phyloP scores from a whole-genome alignment of 1,284 basidiomycete genomes.

The Termitomyces sp. region DNA sequence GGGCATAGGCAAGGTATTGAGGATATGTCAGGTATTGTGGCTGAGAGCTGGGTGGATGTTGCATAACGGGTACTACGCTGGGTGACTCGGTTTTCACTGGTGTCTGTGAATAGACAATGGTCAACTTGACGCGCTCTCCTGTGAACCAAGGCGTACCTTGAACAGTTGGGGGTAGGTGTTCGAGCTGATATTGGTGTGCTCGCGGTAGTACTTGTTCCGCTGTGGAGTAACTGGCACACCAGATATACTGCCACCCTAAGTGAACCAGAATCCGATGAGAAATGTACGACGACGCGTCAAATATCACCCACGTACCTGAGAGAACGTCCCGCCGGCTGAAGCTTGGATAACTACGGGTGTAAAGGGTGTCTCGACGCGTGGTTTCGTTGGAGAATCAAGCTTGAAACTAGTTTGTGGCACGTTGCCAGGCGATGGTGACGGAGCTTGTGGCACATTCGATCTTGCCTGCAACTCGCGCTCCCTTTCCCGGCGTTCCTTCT shows the following conservation, averaged over 20 bases:
- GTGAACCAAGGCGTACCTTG: conserved; percentile 22
- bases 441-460: conserved; percentile 26
- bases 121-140: conserved; percentile 13
- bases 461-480: conserved; percentile 35
- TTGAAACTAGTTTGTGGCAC: conserved; percentile 35
- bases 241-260: conserved; percentile 21
- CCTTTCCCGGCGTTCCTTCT: conserved; percentile 39
- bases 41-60: conserved; percentile 19
- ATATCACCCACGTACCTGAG: conserved; percentile 25
- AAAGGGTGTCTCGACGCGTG: conserved; percentile 45
- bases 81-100: conserved; percentile 34
- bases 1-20: conserved; percentile 30
- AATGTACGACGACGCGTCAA: conserved; percentile 24
- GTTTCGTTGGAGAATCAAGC: conserved; percentile 45
- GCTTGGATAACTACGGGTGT: conserved; percentile 14
- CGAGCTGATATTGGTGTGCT: conserved; percentile 42
- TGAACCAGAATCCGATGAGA: conserved; percentile 8
- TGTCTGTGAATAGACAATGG: conserved; percentile 22
- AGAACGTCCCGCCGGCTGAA: conserved; percentile 5
- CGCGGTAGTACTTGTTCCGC: conserved; percentile 53
- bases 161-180: conserved; percentile 24
- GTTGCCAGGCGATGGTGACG: conserved; percentile 47
- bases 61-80: conserved; percentile 27
- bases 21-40: conserved; percentile 30
- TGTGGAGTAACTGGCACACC: conserved; percentile 45